phyloP scores from a whole-genome alignment of 352 stramenopile species.

The Pythium phragmitis region DNA sequence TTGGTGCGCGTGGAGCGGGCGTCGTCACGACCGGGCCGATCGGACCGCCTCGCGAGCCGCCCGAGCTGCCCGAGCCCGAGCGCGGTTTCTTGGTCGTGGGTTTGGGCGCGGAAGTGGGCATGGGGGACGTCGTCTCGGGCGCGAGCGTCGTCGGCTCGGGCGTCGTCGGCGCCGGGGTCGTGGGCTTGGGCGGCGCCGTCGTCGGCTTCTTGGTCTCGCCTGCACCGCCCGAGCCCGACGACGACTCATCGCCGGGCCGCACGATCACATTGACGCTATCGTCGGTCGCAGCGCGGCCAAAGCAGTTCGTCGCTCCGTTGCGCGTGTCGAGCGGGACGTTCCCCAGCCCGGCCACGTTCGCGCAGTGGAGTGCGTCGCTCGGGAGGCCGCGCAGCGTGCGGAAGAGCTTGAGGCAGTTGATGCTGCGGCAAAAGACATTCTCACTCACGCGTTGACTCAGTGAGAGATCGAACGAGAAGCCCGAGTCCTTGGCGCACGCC shows the following conservation, averaged over 20 bases:
- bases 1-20: background rate
- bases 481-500: background rate
- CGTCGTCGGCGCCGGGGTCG: background rate
- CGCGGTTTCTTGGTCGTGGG: slow-evolving; percentile 1
- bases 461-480: slow-evolving; percentile 7
- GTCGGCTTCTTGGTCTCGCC: background rate
- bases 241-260: background rate
- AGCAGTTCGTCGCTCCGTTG: background rate
- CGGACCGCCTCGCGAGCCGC: background rate
- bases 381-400: background rate
- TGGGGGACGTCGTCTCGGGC: background rate
- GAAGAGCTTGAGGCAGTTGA: slow-evolving; percentile 8
- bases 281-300: background rate
- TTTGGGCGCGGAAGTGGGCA: background rate
- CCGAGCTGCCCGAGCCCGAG: background rate
- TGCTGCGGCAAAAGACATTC: slow-evolving; percentile 5
- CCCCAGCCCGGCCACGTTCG: background rate
- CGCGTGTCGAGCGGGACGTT: background rate
- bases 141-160: background rate
- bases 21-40: too few species aligned
- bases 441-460: background rate
- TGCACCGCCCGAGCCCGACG: background rate
- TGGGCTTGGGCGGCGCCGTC: slow-evolving; percentile 1
- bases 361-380: background rate
- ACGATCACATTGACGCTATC: slow-evolving; percentile 3